Evolutionary conservation across 2,329 filamentous ascomycete species (phyloP).

Genomic region (Penicillium sp.): DNA sequence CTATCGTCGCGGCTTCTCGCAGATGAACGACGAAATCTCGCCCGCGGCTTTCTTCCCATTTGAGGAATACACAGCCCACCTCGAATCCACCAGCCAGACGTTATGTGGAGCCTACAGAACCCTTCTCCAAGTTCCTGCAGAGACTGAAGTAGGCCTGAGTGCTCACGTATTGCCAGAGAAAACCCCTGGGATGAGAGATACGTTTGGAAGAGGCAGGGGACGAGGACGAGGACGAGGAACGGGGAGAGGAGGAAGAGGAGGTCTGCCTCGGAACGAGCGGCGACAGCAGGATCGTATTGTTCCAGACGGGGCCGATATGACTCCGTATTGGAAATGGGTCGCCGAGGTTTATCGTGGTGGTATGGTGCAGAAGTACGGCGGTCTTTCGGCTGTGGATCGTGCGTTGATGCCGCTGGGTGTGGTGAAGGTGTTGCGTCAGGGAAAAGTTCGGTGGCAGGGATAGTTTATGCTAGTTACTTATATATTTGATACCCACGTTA

Average conservation of each 20-base stretch:
- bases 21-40: not conserved
- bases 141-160: conserved; percentile 28
- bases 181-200: not conserved
- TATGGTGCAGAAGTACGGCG: conserved; percentile 39
- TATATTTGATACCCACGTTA: not conserved
- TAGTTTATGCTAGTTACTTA: conserved; percentile 20
- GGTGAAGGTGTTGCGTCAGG: conserved; percentile 39
- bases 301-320: conserved; percentile 30
- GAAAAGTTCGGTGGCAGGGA: conserved; percentile 40
- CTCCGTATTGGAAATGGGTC: conserved; percentile 42
- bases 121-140: conserved; percentile 29
- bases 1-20: not conserved
- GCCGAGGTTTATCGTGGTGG: conserved; percentile 38
- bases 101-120: conserved; percentile 30
- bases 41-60: conserved; percentile 32
- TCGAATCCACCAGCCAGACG: conserved; percentile 29
- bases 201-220: not conserved
- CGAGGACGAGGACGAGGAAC: not conserved
- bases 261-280: not conserved
- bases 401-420: conserved; percentile 42
- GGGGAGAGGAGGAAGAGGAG: too few relatives aligned
- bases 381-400: conserved; percentile 37
- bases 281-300: conserved; percentile 19
- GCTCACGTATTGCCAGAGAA: conserved; percentile 18
- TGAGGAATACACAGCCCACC: conserved; percentile 36